A percentile compares a stretch with the other conserved stretches of the same genome.
These are phyloP conservation scores for Rehmannia glutinosa DNA, from an alignment of 257 asterid genomes.

Conservation along the genomic window DNA sequence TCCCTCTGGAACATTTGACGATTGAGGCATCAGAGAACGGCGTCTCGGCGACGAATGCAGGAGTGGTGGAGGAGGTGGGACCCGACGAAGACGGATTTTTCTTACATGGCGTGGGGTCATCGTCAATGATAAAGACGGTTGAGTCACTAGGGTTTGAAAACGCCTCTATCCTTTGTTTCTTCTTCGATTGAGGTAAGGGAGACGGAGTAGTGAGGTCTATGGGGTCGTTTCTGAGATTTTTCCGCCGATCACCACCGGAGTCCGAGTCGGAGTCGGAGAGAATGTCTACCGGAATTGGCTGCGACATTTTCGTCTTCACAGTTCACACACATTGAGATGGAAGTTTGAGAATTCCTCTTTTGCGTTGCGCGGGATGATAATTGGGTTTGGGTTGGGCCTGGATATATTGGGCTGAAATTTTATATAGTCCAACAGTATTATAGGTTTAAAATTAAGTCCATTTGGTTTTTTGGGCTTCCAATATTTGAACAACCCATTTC, in stretches of 20 bases:
- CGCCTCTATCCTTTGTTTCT: slow-evolving; percentile 50
- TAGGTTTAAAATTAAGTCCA: too few species aligned
- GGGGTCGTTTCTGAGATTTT: slow-evolving; percentile 17
- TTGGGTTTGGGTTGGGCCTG: not conserved
- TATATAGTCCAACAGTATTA: not conserved
- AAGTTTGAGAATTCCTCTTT: not conserved
- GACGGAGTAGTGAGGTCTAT: slow-evolving; percentile 74
- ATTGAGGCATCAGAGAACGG: slow-evolving; percentile 49
- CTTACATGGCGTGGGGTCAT: slow-evolving; percentile 53
- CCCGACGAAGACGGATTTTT: slow-evolving; percentile 5
- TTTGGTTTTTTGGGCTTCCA: too few species aligned
- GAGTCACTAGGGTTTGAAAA: slow-evolving; percentile 37
- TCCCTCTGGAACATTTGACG: slow-evolving; percentile 31
- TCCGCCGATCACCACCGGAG: slow-evolving; percentile 25
- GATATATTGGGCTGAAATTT: not conserved
- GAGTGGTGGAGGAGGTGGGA: slow-evolving; percentile 21
- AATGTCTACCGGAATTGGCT: slow-evolving; percentile 58
- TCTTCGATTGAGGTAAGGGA: slow-evolving; percentile 36
- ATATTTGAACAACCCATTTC: too few species aligned
- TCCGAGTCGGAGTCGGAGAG: slow-evolving; percentile 60
- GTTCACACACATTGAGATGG: not conserved
- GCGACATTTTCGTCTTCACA: slow-evolving; percentile 47
- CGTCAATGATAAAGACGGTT: slow-evolving; percentile 63
- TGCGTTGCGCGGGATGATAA: slow-evolving; percentile 24
- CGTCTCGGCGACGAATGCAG: slow-evolving; percentile 52